Base-by-base conservation (phyloP, 257 asterid species). In the Nicotiana knightiana region DNA sequence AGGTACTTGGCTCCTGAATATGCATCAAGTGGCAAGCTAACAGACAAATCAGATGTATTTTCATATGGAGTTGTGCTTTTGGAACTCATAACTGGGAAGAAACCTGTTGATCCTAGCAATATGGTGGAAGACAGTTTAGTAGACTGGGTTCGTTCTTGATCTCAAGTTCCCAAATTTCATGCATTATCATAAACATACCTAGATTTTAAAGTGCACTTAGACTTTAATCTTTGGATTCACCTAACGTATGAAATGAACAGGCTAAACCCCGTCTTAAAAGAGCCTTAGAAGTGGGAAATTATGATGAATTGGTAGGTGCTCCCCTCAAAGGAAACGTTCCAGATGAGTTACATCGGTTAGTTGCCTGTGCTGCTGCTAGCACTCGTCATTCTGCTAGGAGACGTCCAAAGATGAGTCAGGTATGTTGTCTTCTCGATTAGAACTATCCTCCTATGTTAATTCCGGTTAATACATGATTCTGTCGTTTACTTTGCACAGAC, bases 361-460 rank as follows among this genome's bases (percentile, higher is more conserved):
- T 87, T 3, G 82, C 93, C 0, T 91, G 97, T 68, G 98, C 96
- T 2, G 92, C 95, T 9, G 97, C 96, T 28, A 86, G 95, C 70
- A 88, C 93, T 79, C 99, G 97, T 10, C 96, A 96, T 87, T 96
- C 98, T 3, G 97, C 98, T 6, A 87, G 94, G 85, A 88, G 93
- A 84, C 99, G 99, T 43, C 98, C 99, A 9, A 94, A 87, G 83
- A 96, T 96, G 99, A 91, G 97, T 83, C 99, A 93, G 93, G 98
- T 91, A 83, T 43, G 30, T 46, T 9, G 5, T 24, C 46, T 6
- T 76, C 46, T 11, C 2, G 66, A 32, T 24, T 80, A 37, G 58
- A 62, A 4, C 28, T 63, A 64, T 62, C 59, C 59, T 46, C 78
- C 57, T 37, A 10, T 71, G 37, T 46, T 71, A 24, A 46, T 17